Evolutionary conservation across 1,284 basidiomycete species (phyloP).

Genomic region (Pyrrhoderma lamaoense): DNA sequence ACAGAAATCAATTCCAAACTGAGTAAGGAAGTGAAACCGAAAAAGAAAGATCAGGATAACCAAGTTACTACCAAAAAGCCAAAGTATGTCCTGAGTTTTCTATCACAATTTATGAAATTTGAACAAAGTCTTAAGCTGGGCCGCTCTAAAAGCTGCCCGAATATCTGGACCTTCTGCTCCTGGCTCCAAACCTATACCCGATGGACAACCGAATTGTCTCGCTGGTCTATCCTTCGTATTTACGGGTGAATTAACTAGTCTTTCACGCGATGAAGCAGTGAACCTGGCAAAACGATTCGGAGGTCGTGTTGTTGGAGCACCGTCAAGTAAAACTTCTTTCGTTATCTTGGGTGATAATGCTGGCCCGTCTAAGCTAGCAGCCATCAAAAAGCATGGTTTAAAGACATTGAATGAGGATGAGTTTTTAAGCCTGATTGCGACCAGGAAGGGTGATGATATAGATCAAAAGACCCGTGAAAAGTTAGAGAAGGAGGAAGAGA

Average conservation of each 20-base stretch:
- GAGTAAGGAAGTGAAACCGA: constrained; percentile 27
- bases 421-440: constrained; percentile 78
- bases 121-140: constrained; percentile 49
- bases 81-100: constrained; percentile 27
- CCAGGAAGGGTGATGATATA: constrained; percentile 42
- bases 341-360: constrained; percentile 88
- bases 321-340: constrained; percentile 86
- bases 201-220: constrained; percentile 72
- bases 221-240: constrained; percentile 91
- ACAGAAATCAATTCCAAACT: background rate
- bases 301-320: constrained; percentile 84
- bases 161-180: constrained; percentile 66
- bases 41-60: constrained; percentile 25
- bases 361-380: constrained; percentile 80
- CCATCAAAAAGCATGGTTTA: constrained; percentile 76
- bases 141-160: constrained; percentile 56
- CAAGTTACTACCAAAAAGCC: constrained; percentile 22
- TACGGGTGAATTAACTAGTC: constrained; percentile 84
- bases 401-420: constrained; percentile 81
- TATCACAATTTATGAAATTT: background rate
- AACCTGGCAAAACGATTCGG: constrained; percentile 92
- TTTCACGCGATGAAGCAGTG: constrained; percentile 82
- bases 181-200: constrained; percentile 80
- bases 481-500: constrained; percentile 73
- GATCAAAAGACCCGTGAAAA: constrained; percentile 83